Evolutionary conservation across 2,329 filamentous ascomycete species (phyloP).

Genomic region (Neoarthrinium moseri): DNA sequence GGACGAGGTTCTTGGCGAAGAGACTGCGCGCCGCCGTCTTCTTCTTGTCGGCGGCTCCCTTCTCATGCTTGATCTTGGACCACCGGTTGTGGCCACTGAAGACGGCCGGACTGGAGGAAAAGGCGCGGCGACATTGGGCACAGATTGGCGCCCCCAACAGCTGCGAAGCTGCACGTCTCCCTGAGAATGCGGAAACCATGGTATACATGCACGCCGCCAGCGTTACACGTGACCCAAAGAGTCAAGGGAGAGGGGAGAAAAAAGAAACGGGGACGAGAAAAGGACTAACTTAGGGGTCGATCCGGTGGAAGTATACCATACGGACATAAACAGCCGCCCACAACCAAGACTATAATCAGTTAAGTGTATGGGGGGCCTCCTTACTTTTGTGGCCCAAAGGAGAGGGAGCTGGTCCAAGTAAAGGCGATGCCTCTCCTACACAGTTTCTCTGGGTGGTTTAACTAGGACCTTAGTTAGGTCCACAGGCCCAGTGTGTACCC

Average conservation of each 20-base stretch:
- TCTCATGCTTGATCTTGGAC: conserved; percentile 96
- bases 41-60: conserved; percentile 78
- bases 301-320: too few species aligned
- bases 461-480: too few species aligned
- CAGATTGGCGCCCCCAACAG: conserved; percentile 31
- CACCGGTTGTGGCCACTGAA: conserved; percentile 84
- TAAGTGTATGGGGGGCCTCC: too few species aligned
- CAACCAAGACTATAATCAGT: too few species aligned
- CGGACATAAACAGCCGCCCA: too few species aligned
- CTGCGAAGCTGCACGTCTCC: background rate
- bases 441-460: too few species aligned
- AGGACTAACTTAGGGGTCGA: too few species aligned
- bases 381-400: too few species aligned
- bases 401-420: too few species aligned
- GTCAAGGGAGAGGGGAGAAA: background rate
- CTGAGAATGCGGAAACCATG: background rate
- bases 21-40: conserved; percentile 70
- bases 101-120: conserved; percentile 42
- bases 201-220: background rate
- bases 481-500: too few species aligned
- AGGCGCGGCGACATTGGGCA: conserved; percentile 45
- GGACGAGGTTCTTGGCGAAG: conserved; percentile 71
- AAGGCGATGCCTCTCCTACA: too few species aligned
- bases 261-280: background rate
- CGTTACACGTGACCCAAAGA: background rate